A percentile compares a stretch with the other conserved stretches of the same genome.
Conservation (phyloP, 495 filamentous ascomycete species). For the Aspergillus hancockii region DNA sequence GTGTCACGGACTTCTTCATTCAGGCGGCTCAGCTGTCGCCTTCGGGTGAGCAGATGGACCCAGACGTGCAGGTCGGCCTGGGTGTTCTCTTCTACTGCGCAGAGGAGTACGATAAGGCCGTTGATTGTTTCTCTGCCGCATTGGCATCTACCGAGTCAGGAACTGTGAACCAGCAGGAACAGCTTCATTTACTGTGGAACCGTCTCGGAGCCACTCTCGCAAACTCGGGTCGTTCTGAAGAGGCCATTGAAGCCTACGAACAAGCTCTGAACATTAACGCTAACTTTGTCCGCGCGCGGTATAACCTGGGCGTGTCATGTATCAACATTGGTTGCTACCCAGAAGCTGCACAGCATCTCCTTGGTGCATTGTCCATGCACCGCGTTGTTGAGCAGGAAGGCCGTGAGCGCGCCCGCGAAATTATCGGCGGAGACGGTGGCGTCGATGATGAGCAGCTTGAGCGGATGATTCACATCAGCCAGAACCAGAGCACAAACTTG, state of each 20-base stretch:
- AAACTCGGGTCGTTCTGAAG: conserved; percentile 88
- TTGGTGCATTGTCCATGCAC: conserved; percentile 95
- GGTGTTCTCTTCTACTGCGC: conserved; percentile 97
- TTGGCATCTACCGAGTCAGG: conserved; percentile 80
- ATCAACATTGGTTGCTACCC: conserved; percentile 96
- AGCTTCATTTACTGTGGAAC: conserved; percentile 96
- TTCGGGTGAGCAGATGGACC: conserved; percentile 87
- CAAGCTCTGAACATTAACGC: conserved; percentile 83
- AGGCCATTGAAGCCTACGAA: conserved; percentile 96
- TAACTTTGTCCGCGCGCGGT: conserved; percentile 95
- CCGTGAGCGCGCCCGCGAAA: conserved; percentile 76
- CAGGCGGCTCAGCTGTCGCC: conserved; percentile 88
- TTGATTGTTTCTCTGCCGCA: conserved; percentile 95
- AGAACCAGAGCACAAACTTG: conserved; percentile 95
- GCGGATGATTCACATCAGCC: conserved; percentile 68
- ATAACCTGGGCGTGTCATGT: conserved; percentile 94
- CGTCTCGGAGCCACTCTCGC: conserved; percentile 93
- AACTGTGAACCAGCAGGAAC: conserved; percentile 67
- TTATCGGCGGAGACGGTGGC: conserved; percentile 63
- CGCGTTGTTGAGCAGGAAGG: conserved; percentile 86
- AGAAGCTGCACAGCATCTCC: conserved; percentile 91
- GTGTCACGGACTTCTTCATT: conserved; percentile 88
- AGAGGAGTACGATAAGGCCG: conserved; percentile 97
- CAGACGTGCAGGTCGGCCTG: conserved; percentile 95
- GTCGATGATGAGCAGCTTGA: conserved; percentile 71